Conservation (phyloP, 352 stramenopile species). For the Phytophthora sojae region DNA sequence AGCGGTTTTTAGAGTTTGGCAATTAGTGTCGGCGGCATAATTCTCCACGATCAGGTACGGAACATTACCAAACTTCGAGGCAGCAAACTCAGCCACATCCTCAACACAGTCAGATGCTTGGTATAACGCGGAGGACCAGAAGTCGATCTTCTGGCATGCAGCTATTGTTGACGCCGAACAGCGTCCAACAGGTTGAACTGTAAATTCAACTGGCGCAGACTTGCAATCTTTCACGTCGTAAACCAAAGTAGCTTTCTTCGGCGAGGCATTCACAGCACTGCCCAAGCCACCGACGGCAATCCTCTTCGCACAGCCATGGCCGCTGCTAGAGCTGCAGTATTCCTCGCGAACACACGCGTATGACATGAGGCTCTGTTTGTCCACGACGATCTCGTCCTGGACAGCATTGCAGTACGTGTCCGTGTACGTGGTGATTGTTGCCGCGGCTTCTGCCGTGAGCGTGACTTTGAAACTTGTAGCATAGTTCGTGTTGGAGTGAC, state of each 20-base stretch:
- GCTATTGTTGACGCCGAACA: not conserved
- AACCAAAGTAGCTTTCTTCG: not conserved
- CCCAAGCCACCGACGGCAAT: not conserved
- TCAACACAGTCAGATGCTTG: not conserved
- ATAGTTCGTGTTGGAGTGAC: conserved; percentile 7
- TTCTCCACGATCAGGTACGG: conserved; percentile 12
- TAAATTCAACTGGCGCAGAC: not conserved
- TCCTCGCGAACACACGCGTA: not conserved
- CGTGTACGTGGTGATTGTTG: not conserved
- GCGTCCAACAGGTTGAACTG: not conserved
- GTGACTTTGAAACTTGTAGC: conserved; percentile 9
- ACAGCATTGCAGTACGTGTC: not conserved
- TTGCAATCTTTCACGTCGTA: not conserved
- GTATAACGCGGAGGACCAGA: not conserved
- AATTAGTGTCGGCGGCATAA: conserved; percentile 2
- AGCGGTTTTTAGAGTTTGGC: not conserved
- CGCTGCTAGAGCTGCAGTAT: not conserved
- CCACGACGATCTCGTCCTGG: not conserved
- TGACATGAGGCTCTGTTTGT: not conserved
- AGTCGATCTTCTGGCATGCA: not conserved
- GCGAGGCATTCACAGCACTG: not conserved
- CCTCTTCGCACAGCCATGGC: not conserved
- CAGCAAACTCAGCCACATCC: not conserved
- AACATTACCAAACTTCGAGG: not conserved
- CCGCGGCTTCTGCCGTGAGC: not conserved